Percentiles rank a stretch among this genome's conserved stretches.
Evolutionary conservation across 2,329 filamentous ascomycete genomes (phyloP).

Genomic region (Pleoardoris graminearum): DNA sequence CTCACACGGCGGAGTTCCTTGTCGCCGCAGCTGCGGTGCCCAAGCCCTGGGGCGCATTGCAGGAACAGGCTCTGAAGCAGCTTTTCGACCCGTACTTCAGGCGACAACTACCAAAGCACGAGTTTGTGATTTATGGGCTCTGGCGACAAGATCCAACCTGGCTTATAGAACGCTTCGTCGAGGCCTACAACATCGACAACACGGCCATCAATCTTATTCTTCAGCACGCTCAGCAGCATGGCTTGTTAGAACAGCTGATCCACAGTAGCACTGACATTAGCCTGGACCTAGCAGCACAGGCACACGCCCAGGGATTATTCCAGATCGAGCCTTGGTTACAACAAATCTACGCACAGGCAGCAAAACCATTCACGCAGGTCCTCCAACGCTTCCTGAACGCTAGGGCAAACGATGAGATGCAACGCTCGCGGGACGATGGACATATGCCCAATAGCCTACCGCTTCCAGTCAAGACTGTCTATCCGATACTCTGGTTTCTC

Average conservation of each 20-base stretch:
- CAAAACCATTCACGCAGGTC: conserved; percentile 68
- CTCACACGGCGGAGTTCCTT: conserved; percentile 77
- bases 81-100: conserved; percentile 82
- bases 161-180: conserved; percentile 79
- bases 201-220: conserved; percentile 70
- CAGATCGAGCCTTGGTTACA: conserved; percentile 82
- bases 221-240: conserved; percentile 78
- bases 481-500: conserved; percentile 76
- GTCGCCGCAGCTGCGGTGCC: conserved; percentile 77
- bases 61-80: conserved; percentile 73
- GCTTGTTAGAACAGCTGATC: conserved; percentile 82
- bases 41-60: conserved; percentile 75
- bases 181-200: conserved; percentile 71
- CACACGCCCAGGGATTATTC: conserved; percentile 77
- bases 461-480: conserved; percentile 83
- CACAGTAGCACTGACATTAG: conserved; percentile 81
- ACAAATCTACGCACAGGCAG: conserved; percentile 66
- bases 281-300: conserved; percentile 82
- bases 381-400: conserved; percentile 80
- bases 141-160: conserved; percentile 91
- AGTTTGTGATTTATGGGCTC: conserved; percentile 87
- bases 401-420: conserved; percentile 80
- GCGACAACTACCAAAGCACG: conserved; percentile 75
- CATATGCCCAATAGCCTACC: conserved; percentile 67
- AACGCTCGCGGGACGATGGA: conserved; percentile 71